Evolutionary conservation across 441 rosid species (phyloP).

Genomic region (Erodium chrysanthum): DNA sequence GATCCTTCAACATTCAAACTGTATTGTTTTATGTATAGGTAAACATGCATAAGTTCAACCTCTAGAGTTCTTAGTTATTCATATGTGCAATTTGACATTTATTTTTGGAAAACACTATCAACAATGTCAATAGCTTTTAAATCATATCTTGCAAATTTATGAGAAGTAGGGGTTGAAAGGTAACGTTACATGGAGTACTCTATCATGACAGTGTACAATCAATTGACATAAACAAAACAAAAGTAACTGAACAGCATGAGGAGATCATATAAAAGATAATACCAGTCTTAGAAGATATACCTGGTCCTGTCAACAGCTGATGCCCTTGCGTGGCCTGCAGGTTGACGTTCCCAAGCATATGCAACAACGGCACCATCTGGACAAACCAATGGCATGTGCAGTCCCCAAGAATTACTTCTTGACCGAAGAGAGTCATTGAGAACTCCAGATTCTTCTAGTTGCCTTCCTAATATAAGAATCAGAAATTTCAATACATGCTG

Average conservation of each 20-base stretch:
- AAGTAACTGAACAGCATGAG: background rate
- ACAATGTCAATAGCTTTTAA: background rate
- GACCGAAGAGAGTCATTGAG: constrained; percentile 61
- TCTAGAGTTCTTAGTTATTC: background rate
- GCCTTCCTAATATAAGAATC: constrained; percentile 48
- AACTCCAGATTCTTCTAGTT: constrained; percentile 81
- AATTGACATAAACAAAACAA: background rate
- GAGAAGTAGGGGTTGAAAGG: background rate
- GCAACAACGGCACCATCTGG: constrained; percentile 97
- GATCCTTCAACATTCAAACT: background rate
- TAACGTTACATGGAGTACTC: background rate
- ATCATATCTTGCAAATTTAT: background rate
- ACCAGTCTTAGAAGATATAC: constrained; percentile 16
- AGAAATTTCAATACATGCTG: constrained; percentile 5
- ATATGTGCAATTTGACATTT: background rate
- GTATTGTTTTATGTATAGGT: background rate
- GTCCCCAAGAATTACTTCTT: constrained; percentile 82
- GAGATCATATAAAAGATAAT: background rate
- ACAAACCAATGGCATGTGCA: constrained; percentile 89
- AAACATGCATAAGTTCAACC: background rate
- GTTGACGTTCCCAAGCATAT: constrained; percentile 93
- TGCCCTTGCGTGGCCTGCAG: constrained; percentile 97
- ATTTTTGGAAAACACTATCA: background rate
- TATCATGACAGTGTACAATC: background rate
- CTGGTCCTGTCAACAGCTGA: constrained; percentile 94